Base-by-base conservation (phyloP, 1,284 basidiomycete genomes). In the Acaromyces ingoldii region DNA sequence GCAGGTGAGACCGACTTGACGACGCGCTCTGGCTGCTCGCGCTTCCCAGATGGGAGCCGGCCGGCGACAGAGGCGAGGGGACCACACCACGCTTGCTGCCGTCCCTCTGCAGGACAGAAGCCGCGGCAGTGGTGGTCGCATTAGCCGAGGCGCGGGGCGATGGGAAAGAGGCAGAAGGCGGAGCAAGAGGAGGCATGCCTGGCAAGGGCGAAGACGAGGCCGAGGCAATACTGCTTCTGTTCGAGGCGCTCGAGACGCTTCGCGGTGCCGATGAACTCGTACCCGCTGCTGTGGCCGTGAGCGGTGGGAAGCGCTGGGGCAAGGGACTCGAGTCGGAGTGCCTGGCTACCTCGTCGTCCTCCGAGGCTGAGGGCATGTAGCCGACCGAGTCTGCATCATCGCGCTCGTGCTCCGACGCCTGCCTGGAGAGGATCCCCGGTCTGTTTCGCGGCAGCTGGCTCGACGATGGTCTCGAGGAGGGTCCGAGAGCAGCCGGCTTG, bases 1-100 rank as follows among this genome's bases (percentile, higher is more conserved):
- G 42, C 34, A 45, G 22, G 34, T 45, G 42, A 10, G 42, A 45
- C 34, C 42, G 42, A 29, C 42, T 45, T n/a, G n/a, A n/a, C 31
- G 31, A 34, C 31, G 10, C 31, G 31, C 31, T 17, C 10, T 10
- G 17, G 10, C 31, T 34, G 10, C 31, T 10, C 17, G 31, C 31
- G 31, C 31, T 17, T 34, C 31, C 31, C 10, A n/a, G 10, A 10
- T 10, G 31, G 10, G 17, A n/a, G 10, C 31, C 17, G 10, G 31
- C 10, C 31, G 10, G 10, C 10, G 31, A 34, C 10, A 34, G 31
- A 34, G 31, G 31, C 17, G 10, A n/a, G n/a, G n/a, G n/a, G n/a
- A n/a, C n/a, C n/a, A n/a, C n/a, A n/a, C n/a, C n/a, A n/a, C n/a
- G n/a, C n/a, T n/a, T n/a, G n/a, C n/a, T n/a, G n/a, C n/a, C n/a